Evolutionary conservation across 257 asterid genomes (phyloP).

Genomic region (Datura wrightii): DNA sequence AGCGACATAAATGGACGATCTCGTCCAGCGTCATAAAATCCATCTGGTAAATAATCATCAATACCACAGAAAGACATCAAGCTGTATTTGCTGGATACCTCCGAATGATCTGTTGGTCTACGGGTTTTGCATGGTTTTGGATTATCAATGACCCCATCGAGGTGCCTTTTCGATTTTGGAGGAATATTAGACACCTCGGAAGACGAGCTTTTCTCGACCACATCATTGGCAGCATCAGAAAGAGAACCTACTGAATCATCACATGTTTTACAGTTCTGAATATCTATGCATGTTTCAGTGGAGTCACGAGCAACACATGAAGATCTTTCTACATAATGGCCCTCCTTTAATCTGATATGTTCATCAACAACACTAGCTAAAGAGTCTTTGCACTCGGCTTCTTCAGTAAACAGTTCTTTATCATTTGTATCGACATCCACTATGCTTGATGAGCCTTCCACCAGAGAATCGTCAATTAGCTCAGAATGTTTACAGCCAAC

Average conservation of each 20-base stretch:
- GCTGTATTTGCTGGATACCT: slow-evolving; percentile 70
- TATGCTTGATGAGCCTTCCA: slow-evolving; percentile 50
- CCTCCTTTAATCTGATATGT: slow-evolving; percentile 39
- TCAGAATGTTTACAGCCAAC: slow-evolving; percentile 54
- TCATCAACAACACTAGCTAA: slow-evolving; percentile 37
- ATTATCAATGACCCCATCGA: slow-evolving; percentile 77
- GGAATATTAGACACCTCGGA: slow-evolving; percentile 47
- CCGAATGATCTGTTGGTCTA: slow-evolving; percentile 70
- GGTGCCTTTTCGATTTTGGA: slow-evolving; percentile 79
- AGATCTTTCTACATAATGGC: slow-evolving; percentile 47
- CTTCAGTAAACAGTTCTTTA: slow-evolving; percentile 46
- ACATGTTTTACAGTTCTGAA: slow-evolving; percentile 42
- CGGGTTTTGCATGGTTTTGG: slow-evolving; percentile 85
- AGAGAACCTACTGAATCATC: slow-evolving; percentile 43
- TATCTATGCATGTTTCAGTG: slow-evolving; percentile 38
- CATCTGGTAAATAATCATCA: slow-evolving; percentile 81
- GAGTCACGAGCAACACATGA: slow-evolving; percentile 55
- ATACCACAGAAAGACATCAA: slow-evolving; percentile 74
- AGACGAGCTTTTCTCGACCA: slow-evolving; percentile 51
- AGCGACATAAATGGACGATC: slow-evolving; percentile 89
- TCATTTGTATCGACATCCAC: slow-evolving; percentile 46
- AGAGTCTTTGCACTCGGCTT: slow-evolving; percentile 36
- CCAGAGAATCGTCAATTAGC: slow-evolving; percentile 36
- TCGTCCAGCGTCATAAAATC: slow-evolving; percentile 96
- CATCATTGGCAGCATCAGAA: slow-evolving; percentile 48